Evolutionary conservation across 2,329 filamentous ascomycete genomes (phyloP), one percentile per base, ranked within the genome.

Genomic region (Fusarium cicatricum): DNA sequence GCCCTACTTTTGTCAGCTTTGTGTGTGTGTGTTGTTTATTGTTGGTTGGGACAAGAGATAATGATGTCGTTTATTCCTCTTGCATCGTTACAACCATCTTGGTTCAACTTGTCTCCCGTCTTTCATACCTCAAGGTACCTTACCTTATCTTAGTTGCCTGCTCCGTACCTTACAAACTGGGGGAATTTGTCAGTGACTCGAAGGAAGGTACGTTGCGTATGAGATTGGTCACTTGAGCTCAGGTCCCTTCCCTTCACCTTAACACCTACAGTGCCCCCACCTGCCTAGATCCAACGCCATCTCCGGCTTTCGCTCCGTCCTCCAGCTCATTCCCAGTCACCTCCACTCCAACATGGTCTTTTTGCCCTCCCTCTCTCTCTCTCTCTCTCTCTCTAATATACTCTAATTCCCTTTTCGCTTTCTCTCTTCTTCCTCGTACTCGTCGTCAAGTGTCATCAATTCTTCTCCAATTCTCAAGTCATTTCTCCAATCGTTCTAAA

Each of bases 211-310:
- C 29, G 52, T 57, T 32, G 31, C 15, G 32, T 23, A 41, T 58
- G 32, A 17, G 14, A 33, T 36, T 38, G 45, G 40, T 62, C 59
- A 62, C 41, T 62, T 55, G 58, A 62, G 58, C 58, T 58, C 33
- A 55, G 34, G 59, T 62, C 12, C 44, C 42, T 59, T 32, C 58
- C 49, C 55, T 63, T 58, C 59, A 56, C 59, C 58, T 59, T 31
- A 51, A 43, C 54, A 62, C 23, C 46, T 49, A 32, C 14, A n/a
- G 11, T 48, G 51, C 16, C 59, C 59, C 54, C 58, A 62, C 59
- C 49, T 46, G 41, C 45, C 58, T 62, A 62, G 62, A 45, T 11
- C 57, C 54, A 62, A 53, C 42, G 42, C 42, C 42, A 29, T 58
- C 58, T 58, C 59, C 59, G 58, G 58, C 49, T 44, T 62, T 43